These are phyloP conservation scores for Rosa persica DNA, from an alignment of 306 rosid species.

Conservation along the genomic window DNA sequence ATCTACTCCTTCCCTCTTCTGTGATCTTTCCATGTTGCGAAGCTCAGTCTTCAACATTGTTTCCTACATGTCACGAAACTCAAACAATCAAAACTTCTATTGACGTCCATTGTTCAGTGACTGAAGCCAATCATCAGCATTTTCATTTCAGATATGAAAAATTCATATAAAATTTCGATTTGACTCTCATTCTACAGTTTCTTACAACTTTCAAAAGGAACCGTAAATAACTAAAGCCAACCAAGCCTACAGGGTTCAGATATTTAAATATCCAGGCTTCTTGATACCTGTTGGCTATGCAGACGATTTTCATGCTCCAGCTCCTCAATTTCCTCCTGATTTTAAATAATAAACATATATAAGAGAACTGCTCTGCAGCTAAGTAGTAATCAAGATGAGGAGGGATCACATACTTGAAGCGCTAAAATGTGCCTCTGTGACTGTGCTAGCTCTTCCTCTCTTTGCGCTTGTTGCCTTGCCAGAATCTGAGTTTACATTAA, in stretches of 20 bases:
- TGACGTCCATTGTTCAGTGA: neutral
- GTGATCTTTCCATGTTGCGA: conserved; percentile 74
- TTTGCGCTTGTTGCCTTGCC: conserved; percentile 99
- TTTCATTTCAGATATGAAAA: neutral
- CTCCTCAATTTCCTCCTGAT: conserved; percentile 96
- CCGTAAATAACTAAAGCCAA: conserved; percentile 5
- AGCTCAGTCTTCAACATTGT: conserved; percentile 79
- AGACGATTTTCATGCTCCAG: conserved; percentile 96
- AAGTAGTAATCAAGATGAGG: conserved; percentile 14
- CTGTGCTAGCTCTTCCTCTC: conserved; percentile 92
- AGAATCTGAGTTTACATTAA: conserved; percentile 57
- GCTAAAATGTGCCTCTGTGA: conserved; percentile 96
- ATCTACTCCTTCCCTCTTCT: conserved; percentile 97
- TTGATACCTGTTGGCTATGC: conserved; percentile 87
- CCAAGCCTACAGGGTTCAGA: neutral
- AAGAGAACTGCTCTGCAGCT: conserved; percentile 16
- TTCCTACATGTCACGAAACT: conserved; percentile 43
- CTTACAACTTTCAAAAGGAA: neutral
- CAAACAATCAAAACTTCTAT: neutral
- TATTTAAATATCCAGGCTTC: conserved; percentile 20
- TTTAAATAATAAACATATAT: conserved; percentile 21
- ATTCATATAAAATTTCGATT: neutral
- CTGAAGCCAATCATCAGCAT: neutral
- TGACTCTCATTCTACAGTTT: neutral
- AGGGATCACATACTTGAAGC: conserved; percentile 75